These are phyloP conservation scores for Hericium alpestre DNA, from an alignment of 768 basidiomycete genomes.

Conservation along the genomic window DNA sequence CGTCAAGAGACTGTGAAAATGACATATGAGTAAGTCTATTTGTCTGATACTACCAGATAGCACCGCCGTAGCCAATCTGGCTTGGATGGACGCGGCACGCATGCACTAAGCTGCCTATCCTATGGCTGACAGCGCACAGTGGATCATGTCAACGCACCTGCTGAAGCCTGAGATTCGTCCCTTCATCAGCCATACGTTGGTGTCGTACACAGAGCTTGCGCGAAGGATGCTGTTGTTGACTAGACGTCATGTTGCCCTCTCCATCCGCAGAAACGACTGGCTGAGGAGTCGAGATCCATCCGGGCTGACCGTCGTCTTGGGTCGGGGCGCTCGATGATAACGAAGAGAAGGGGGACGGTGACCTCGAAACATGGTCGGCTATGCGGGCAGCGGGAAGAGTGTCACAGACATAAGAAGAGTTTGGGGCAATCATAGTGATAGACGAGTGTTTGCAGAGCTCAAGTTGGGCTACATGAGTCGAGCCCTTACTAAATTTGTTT, in stretches of 20 bases:
- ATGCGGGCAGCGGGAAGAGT: conserved; percentile 57
- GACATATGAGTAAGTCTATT: background rate
- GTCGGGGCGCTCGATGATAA: conserved; percentile 14
- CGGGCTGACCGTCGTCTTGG: background rate
- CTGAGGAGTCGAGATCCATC: background rate
- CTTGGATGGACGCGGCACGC: background rate
- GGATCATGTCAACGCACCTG: conserved; percentile 41
- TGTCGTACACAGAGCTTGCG: conserved; percentile 87
- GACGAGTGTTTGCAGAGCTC: too few relatives aligned
- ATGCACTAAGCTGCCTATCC: background rate
- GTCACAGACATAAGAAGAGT: conserved; percentile 49
- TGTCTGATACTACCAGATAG: background rate
- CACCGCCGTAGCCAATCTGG: background rate
- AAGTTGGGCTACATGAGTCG: too few relatives aligned
- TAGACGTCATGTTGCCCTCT: background rate
- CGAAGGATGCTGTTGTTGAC: conserved; percentile 27
- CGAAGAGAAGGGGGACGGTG: conserved; percentile 14
- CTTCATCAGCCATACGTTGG: conserved; percentile 94
- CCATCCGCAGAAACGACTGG: conserved; percentile 7
- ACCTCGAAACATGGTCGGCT: conserved; percentile 18
- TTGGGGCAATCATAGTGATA: too few relatives aligned
- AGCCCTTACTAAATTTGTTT: too few relatives aligned
- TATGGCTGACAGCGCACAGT: background rate
- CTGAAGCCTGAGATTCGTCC: conserved; percentile 85
- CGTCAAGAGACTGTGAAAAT: conserved; percentile 68